Base-by-base conservation (phyloP, 768 basidiomycete species). In the Pleurotus tuoliensis region DNA sequence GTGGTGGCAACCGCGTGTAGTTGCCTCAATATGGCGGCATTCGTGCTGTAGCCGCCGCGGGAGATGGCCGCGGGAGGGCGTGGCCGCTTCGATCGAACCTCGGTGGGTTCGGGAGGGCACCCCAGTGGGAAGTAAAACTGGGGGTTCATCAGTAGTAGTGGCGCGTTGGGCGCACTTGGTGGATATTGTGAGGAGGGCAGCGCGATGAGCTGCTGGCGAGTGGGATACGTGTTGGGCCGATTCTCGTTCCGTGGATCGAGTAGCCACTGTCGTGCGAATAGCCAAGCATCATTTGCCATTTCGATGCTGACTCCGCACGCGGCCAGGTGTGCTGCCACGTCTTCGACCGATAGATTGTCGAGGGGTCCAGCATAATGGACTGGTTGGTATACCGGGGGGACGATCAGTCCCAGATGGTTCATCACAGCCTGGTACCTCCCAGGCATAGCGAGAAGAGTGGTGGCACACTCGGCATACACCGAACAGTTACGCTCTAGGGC, bases 241-340 rank as follows among this genome's bases (percentile, higher is more conserved):
- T 25, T 25, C 24, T 57, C 55, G 22, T 71, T 73, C 40, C 40
- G 9, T 5, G 40, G 15, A 18, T 41, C 40, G 40, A 13, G 40
- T 5, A 41, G 15, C 40, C 40, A 41, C 13, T 41, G 13, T 18
- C 4, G 15, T 15, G 40, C 40, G 15, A 13, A 41, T 5, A 15
- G 15, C 40, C 40, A 41, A 13, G 18, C 18, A 18, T 41, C 40
- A 8, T 41, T 18, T 7, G 40, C 40, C 40, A 41, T 41, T 41
- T 41, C 40, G 15, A 41, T 15, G 15, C 15, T 15, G 40, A 41
- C 18, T 15, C 40, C 9, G 40, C 40, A 41, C 1, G 40, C 40
- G 40, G 40, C 40, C 15, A 41, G 40, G 40, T 41, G 40, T 13
- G 15, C 15, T 4, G 2, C 67, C n/a, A 55, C 69, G 69, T 6